Evolutionary conservation across 352 stramenopile genomes (phyloP).

Genomic region (Pythium vanterpoolii): DNA sequence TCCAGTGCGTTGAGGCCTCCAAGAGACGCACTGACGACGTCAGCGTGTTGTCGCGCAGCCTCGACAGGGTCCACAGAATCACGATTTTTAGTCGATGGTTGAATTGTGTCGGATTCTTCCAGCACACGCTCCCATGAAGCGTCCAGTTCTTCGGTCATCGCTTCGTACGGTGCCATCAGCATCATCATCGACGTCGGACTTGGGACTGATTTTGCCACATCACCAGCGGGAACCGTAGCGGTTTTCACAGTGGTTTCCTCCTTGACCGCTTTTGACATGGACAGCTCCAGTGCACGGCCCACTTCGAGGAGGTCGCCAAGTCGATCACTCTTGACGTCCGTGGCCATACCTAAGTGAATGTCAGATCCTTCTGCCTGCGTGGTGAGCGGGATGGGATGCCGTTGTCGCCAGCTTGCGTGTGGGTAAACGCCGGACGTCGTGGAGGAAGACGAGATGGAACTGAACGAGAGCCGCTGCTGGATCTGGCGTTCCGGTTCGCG

Average conservation of each 20-base stretch:
- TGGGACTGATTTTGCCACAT: background rate
- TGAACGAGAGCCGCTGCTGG: slow-evolving; percentile 27
- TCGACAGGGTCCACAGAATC: background rate
- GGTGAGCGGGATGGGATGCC: background rate
- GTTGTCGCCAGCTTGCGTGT: background rate
- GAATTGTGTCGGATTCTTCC: slow-evolving; percentile 11
- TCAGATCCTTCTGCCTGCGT: background rate
- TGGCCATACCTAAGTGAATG: background rate
- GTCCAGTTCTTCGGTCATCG: slow-evolving; percentile 20
- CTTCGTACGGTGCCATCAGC: slow-evolving; percentile 22
- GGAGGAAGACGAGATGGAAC: slow-evolving; percentile 21
- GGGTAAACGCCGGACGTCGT: background rate
- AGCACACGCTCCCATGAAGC: slow-evolving; percentile 18
- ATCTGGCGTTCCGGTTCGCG: slow-evolving; percentile 6
- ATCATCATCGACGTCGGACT: slow-evolving; percentile 3
- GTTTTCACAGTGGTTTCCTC: background rate
- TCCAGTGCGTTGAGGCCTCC: slow-evolving; percentile 27
- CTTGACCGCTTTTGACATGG: slow-evolving; percentile 18
- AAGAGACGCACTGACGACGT: slow-evolving; percentile 5
- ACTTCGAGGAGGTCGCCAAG: slow-evolving; percentile 20
- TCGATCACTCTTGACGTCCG: background rate
- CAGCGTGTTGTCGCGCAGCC: background rate
- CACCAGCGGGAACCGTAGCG: background rate
- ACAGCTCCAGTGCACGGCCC: slow-evolving; percentile 24
- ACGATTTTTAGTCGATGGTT: background rate